A percentile compares a stretch with the other conserved stretches of the same genome.
These are phyloP conservation scores for California macrophylla DNA, from an alignment of 441 rosid genomes.

Conservation along the genomic window DNA sequence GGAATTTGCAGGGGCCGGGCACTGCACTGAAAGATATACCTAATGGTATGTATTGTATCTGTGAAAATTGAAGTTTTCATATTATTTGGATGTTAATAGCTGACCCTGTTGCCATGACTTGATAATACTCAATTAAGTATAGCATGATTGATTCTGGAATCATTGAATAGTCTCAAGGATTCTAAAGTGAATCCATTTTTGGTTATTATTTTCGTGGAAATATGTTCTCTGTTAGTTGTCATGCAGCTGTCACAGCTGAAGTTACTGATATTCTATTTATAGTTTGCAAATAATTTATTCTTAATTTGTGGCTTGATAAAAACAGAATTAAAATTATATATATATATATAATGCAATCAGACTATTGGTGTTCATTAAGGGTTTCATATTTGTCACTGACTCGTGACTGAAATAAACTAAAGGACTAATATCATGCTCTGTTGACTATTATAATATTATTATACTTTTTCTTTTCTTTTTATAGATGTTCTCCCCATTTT, in stretches of 20 bases:
- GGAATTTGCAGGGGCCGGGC: conserved; percentile 72
- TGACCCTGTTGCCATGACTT: background rate
- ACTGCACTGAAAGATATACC: conserved; percentile 81
- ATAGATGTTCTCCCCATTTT: background rate
- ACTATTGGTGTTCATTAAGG: too few species aligned
- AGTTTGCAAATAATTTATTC: background rate
- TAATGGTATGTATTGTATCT: conserved; percentile 46
- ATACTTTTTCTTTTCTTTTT: background rate
- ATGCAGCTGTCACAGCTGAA: background rate
- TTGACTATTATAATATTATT: background rate
- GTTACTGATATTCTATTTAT: background rate
- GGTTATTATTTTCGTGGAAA: background rate
- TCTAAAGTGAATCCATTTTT: background rate
- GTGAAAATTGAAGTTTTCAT: background rate
- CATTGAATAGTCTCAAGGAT: background rate
- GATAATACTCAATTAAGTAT: background rate
- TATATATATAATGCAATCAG: background rate
- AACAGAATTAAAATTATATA: background rate
- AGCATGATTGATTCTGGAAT: background rate
- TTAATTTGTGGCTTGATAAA: background rate
- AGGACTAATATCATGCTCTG: background rate
- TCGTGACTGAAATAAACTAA: background rate
- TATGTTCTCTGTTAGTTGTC: background rate
- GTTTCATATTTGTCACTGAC: background rate
- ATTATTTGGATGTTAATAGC: background rate